Conservation (phyloP, 768 basidiomycete species). For the Auriscalpium orientale region DNA sequence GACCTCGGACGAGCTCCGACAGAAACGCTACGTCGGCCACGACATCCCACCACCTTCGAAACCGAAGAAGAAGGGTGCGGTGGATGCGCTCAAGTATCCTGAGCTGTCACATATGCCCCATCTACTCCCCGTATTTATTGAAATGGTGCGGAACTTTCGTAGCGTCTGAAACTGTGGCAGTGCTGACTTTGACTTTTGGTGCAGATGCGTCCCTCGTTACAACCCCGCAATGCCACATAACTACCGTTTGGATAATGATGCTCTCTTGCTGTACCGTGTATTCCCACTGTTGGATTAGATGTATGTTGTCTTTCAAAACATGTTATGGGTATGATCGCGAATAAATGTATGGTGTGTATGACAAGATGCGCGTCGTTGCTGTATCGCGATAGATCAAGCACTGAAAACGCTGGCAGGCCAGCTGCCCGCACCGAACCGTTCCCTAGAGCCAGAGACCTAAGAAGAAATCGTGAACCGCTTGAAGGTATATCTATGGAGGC, state of each 20-base stretch:
- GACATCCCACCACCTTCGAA: constrained; percentile 9
- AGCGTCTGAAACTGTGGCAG: background rate
- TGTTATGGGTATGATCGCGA: background rate
- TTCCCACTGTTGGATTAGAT: too few species aligned
- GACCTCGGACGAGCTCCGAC: background rate
- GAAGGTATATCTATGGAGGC: constrained; percentile 65
- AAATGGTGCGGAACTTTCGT: constrained; percentile 58
- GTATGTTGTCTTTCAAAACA: background rate
- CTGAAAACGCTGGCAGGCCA: constrained; percentile 5
- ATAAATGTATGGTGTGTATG: background rate
- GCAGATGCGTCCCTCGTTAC: constrained; percentile 11
- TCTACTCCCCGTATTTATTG: constrained; percentile 82
- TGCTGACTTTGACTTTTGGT: background rate
- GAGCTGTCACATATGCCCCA: constrained; percentile 72
- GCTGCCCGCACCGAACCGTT: constrained; percentile 1
- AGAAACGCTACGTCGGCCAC: constrained; percentile 3
- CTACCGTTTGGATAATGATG: too few species aligned
- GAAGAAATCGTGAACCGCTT: constrained; percentile 67
- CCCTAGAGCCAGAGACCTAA: constrained; percentile 42
- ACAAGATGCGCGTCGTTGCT: background rate
- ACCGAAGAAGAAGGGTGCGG: constrained; percentile 31
- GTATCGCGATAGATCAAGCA: background rate
- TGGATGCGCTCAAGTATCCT: constrained; percentile 55
- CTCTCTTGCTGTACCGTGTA: too few species aligned
- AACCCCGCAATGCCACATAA: background rate